These are phyloP conservation scores for Arthrobotrys megalospora DNA, from an alignment of 2,329 filamentous ascomycete genomes.

Conservation along the genomic window DNA sequence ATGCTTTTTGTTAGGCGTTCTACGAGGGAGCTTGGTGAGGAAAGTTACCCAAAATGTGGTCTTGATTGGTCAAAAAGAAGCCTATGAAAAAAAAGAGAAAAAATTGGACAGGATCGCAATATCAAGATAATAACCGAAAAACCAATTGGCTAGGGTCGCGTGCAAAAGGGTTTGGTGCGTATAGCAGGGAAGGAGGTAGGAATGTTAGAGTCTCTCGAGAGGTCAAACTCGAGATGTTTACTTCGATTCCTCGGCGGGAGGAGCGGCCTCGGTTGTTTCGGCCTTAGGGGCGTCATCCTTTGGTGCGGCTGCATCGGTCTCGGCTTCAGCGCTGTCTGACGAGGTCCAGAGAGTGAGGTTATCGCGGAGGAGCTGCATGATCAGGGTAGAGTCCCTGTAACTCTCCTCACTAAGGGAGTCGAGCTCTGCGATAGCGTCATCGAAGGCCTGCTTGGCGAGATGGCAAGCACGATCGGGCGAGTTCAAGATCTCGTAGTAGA, in stretches of 20 bases:
- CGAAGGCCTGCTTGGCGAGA: slow-evolving; percentile 94
- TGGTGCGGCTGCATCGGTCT: slow-evolving; percentile 69
- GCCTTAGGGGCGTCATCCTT: slow-evolving; percentile 5
- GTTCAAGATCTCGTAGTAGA: slow-evolving; percentile 99
- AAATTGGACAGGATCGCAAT: slow-evolving; percentile 55
- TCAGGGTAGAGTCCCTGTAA: slow-evolving; percentile 99
- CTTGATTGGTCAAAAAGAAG: slow-evolving; percentile 56
- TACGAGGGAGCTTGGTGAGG: slow-evolving; percentile 31
- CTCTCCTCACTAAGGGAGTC: slow-evolving; percentile 98
- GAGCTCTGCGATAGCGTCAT: slow-evolving; percentile 98
- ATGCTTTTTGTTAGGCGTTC: slow-evolving; percentile 42
- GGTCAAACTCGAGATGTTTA: slow-evolving; percentile 27
- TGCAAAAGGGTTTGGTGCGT: slow-evolving; percentile 15
- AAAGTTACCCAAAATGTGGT: slow-evolving; percentile 38
- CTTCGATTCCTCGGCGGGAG: slow-evolving; percentile 46
- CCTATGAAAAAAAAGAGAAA: slow-evolving; percentile 53
- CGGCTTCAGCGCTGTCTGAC: slow-evolving; percentile 63
- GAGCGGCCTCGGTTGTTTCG: slow-evolving; percentile 22
- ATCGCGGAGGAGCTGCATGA: slow-evolving; percentile 98
- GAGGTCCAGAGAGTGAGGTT: slow-evolving; percentile 74
- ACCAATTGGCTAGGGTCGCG: slow-evolving; percentile 26
- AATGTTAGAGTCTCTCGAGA: neutral
- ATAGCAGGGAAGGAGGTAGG: neutral
- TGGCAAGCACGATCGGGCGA: slow-evolving; percentile 98
- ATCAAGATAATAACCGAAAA: slow-evolving; percentile 51